Conservation (phyloP, 1,139 yeast genomes). For the Debaryomyces udenii region DNA sequence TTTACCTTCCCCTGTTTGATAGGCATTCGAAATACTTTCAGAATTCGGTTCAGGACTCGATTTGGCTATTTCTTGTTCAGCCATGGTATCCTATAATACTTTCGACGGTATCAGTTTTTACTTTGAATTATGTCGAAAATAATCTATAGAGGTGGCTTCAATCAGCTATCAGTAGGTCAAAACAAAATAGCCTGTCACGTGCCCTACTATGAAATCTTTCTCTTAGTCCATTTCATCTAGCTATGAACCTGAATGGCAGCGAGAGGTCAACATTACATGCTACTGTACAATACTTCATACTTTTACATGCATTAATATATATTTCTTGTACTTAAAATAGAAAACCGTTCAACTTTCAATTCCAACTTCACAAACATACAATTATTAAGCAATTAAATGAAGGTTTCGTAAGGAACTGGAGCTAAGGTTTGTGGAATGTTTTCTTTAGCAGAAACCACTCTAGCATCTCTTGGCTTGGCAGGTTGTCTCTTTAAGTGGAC, state of each 20-base stretch:
- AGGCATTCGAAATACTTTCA: neutral
- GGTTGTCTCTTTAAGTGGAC: constrained; percentile 98
- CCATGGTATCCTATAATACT: neutral
- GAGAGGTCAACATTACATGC: too few relatives aligned
- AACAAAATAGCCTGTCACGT: neutral
- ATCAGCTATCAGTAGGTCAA: neutral
- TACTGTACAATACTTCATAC: constrained; percentile 3
- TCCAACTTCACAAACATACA: constrained; percentile 16
- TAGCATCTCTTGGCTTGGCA: constrained; percentile 93
- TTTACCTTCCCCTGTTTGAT: neutral
- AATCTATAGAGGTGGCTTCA: too few relatives aligned
- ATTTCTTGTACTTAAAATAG: constrained; percentile 10
- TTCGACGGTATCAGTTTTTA: neutral
- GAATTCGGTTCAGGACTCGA: neutral
- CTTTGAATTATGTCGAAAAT: neutral
- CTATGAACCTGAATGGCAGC: too few relatives aligned
- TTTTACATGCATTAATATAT: constrained; percentile 21
- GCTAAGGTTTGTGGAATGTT: constrained; percentile 96
- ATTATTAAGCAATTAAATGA: constrained; percentile 62
- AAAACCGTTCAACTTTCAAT: constrained; percentile 9
- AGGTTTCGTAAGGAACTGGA: constrained; percentile 99
- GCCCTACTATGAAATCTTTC: neutral
- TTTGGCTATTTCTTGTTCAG: constrained; percentile 1
- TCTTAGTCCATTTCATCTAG: neutral
- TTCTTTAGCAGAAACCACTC: constrained; percentile 74